Evolutionary conservation across 495 filamentous ascomycete genomes (phyloP).

Genomic region (Astrothelium macrocarpum): DNA sequence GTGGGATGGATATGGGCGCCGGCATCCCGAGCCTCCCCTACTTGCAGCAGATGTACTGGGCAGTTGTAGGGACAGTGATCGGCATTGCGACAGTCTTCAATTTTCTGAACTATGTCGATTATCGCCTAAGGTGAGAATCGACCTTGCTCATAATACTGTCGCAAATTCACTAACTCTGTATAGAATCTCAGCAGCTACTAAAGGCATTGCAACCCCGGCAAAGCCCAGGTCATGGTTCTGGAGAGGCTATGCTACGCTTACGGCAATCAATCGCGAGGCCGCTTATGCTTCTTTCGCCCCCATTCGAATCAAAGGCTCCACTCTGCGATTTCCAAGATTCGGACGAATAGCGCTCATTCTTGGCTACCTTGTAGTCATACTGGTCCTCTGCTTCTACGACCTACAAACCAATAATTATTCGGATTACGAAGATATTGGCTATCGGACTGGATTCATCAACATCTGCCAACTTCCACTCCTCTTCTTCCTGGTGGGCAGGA

Average conservation of each 20-base stretch:
- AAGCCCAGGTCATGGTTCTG: slow-evolving; percentile 11
- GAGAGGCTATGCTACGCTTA: slow-evolving; percentile 12
- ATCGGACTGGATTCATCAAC: slow-evolving; percentile 65
- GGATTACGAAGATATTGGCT: slow-evolving; percentile 62
- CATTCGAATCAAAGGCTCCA: slow-evolving; percentile 32
- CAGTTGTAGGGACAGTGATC: slow-evolving; percentile 47
- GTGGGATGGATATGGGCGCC: slow-evolving; percentile 38
- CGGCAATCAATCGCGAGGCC: slow-evolving; percentile 15
- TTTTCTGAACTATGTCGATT: slow-evolving; percentile 37
- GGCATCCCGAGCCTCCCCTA: slow-evolving; percentile 37
- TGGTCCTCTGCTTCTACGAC: slow-evolving; percentile 46
- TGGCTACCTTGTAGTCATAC: slow-evolving; percentile 47
- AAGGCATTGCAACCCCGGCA: slow-evolving; percentile 8
- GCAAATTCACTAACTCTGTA: not conserved
- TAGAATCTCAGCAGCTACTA: slow-evolving; percentile 13
- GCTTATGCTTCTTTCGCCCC: slow-evolving; percentile 15
- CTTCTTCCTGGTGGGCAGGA: slow-evolving; percentile 19
- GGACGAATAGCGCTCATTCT: slow-evolving; percentile 46
- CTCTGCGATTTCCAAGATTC: slow-evolving; percentile 43
- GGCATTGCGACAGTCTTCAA: slow-evolving; percentile 44
- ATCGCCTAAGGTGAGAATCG: slow-evolving; percentile 39
- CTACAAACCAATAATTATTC: slow-evolving; percentile 33
- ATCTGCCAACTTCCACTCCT: slow-evolving; percentile 38
- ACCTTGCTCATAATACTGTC: not conserved
- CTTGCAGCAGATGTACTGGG: slow-evolving; percentile 52